Conservation (phyloP, 2,329 filamentous ascomycete genomes). For the Diaporthe vexans region DNA sequence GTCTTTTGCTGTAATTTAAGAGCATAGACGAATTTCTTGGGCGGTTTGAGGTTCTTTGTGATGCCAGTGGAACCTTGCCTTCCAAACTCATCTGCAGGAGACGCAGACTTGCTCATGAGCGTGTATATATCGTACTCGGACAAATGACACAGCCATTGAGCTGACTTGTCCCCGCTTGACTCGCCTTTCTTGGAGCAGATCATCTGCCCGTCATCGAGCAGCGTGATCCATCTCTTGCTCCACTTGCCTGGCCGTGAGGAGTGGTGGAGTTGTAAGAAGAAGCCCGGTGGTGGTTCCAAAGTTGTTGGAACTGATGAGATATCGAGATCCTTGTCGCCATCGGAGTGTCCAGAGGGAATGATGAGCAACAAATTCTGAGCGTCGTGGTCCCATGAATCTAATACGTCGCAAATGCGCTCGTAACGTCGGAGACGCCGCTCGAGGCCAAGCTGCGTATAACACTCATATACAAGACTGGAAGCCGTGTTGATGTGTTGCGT, state of each 20-base stretch:
- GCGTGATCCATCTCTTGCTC: constrained; percentile 85
- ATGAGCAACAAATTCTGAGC: constrained; percentile 81
- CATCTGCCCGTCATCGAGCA: constrained; percentile 81
- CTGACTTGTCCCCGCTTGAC: constrained; percentile 76
- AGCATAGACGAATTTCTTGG: constrained; percentile 87
- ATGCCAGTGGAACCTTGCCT: constrained; percentile 54
- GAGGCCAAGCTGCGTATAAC: constrained; percentile 80
- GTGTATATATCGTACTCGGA: constrained; percentile 94
- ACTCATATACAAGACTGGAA: constrained; percentile 81
- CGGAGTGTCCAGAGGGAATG: constrained; percentile 68
- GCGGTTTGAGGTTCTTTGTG: constrained; percentile 80
- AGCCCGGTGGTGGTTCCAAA: constrained; percentile 73
- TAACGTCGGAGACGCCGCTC: constrained; percentile 88
- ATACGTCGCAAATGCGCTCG: constrained; percentile 86
- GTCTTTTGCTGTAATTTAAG: constrained; percentile 94
- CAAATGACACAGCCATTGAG: constrained; percentile 81
- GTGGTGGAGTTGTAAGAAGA: constrained; percentile 81
- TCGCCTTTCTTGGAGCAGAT: constrained; percentile 77
- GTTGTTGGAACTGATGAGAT: constrained; percentile 72
- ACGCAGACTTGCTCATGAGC: constrained; percentile 62
- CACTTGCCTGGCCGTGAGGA: constrained; percentile 88
- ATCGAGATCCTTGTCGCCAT: constrained; percentile 74
- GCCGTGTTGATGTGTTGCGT: constrained; percentile 74
- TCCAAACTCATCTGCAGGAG: constrained; percentile 63
- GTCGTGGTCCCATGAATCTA: constrained; percentile 94